These are phyloP conservation scores for Zarea fungicola DNA, from an alignment of 2,329 filamentous ascomycete genomes.

Conservation along the genomic window DNA sequence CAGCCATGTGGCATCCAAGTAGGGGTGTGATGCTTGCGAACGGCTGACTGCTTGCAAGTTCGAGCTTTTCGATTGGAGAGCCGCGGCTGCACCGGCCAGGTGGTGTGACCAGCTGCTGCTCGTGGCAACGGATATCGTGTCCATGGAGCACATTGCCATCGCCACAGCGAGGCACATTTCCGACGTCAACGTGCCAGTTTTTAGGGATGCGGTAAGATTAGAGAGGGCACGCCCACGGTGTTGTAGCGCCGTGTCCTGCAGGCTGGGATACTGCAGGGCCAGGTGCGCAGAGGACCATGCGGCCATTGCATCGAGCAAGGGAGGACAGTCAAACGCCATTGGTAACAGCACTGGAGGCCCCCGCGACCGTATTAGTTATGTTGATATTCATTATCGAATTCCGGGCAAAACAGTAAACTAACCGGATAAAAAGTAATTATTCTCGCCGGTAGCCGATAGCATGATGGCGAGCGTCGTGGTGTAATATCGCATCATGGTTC, in stretches of 20 bases:
- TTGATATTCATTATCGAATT: too few species aligned
- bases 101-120: constrained; percentile 18
- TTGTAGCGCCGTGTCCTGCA: constrained; percentile 14
- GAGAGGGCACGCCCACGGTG: constrained; percentile 17
- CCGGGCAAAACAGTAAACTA: too few species aligned
- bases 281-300: constrained; percentile 20
- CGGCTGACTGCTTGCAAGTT: too few species aligned
- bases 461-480: constrained; percentile 15
- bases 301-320: constrained; percentile 17
- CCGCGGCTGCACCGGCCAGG: constrained; percentile 16
- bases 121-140: constrained; percentile 18
- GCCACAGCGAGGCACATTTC: constrained; percentile 20
- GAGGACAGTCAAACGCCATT: constrained; percentile 19
- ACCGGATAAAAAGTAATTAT: constrained; percentile 19
- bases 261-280: constrained; percentile 15
- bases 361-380: background rate
- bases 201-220: constrained; percentile 13
- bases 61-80: too few species aligned
- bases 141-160: constrained; percentile 21
- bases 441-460: constrained; percentile 16
- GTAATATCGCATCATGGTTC: constrained; percentile 18
- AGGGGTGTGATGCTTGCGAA: too few species aligned
- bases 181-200: constrained; percentile 12
- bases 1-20: too few species aligned
- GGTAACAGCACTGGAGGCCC: constrained; percentile 20